A percentile compares a stretch with the other conserved stretches of the same genome.
Evolutionary conservation across 1,284 basidiomycete genomes (phyloP).

Genomic region (Boletus sp.): DNA sequence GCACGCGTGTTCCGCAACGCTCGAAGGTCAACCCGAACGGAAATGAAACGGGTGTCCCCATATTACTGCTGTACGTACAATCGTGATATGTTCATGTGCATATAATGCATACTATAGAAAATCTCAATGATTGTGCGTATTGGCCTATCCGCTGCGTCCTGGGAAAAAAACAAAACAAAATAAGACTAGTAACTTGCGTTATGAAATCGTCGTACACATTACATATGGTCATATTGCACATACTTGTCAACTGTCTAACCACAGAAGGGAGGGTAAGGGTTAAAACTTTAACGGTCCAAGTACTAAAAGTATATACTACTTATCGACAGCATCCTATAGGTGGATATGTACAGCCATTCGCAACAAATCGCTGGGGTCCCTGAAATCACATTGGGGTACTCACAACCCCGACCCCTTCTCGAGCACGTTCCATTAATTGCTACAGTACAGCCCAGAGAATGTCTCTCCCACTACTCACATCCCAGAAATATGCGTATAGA

Average conservation of each 20-base stretch:
- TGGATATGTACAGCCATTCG: not conserved
- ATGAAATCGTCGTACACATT: not conserved
- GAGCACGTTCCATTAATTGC: constrained; percentile 10
- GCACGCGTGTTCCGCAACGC: not conserved
- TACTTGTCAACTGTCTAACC: not conserved
- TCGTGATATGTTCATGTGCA: too few species aligned
- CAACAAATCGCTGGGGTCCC: not conserved
- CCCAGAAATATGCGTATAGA: constrained; percentile 14
- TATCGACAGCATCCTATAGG: constrained; percentile 9
- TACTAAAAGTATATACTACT: not conserved
- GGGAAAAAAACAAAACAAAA: not conserved
- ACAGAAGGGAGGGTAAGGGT: not conserved
- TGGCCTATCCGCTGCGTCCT: not conserved
- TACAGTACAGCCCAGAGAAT: constrained; percentile 18
- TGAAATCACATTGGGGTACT: constrained; percentile 9
- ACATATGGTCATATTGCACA: too few species aligned
- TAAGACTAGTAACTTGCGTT: not conserved
- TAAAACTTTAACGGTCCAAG: not conserved
- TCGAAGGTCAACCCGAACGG: not conserved
- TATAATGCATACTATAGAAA: not conserved
- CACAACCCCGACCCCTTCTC: not conserved
- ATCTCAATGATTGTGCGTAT: not conserved
- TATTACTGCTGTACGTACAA: not conserved
- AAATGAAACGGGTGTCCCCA: not conserved
- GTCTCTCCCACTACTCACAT: constrained; percentile 11